Percentiles rank a stretch among this genome's conserved stretches.
These are phyloP conservation scores for Pseudonitzschia pungens DNA, from an alignment of 108 stramenopile species.

Conservation along the genomic window DNA sequence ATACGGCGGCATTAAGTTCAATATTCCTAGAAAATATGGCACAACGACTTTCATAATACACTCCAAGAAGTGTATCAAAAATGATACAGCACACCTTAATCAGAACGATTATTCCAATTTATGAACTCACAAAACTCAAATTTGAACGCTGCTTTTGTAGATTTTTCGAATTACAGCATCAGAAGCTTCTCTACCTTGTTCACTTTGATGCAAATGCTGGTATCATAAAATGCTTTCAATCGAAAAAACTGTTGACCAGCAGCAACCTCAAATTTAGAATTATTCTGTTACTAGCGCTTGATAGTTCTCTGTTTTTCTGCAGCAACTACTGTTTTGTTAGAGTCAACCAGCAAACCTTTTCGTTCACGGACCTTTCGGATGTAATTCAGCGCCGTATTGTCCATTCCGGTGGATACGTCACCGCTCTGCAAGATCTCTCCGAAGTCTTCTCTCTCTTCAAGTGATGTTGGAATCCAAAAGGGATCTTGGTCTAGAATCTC, in stretches of 20 bases:
- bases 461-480: conserved; percentile 91
- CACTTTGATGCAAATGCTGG: no score
- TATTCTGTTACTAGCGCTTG: conserved; percentile 53
- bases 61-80: no score
- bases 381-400: conserved; percentile 78
- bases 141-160: no score
- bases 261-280: neutral
- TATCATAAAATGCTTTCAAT: neutral
- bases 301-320: conserved; percentile 93
- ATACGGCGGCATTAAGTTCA: no score
- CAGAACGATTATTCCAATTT: no score
- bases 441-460: conserved; percentile 91
- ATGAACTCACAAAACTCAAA: no score
- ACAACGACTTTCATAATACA: no score
- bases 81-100: no score
- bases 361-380: conserved; percentile 83
- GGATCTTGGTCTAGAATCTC: conserved; percentile 84
- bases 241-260: neutral
- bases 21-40: no score
- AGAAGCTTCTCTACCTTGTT: no score
- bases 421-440: conserved; percentile 77
- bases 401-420: conserved; percentile 81
- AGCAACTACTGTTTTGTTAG: conserved; percentile 79
- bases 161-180: no score
- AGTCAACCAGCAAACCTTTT: conserved; percentile 87